Base-by-base conservation (phyloP, 345 rosid species). In the Corchorus capsularis region DNA sequence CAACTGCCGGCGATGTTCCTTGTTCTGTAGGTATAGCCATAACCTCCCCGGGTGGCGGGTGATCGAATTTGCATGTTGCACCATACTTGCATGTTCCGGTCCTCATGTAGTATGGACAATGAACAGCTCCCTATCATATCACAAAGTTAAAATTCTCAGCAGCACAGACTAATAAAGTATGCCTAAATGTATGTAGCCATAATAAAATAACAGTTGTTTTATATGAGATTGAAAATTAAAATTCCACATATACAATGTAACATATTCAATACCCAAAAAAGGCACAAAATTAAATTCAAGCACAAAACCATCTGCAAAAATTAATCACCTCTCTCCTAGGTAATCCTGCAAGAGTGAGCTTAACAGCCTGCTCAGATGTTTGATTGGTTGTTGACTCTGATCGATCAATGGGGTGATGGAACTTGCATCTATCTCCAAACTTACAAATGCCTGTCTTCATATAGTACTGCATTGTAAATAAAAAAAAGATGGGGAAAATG, bases 361-460 rank as follows among this genome's bases (percentile, higher is more conserved):
- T 89, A 41, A 91, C 83, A 75, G 72, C 69, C 60, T 82, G 85
- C 64, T 87, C 88, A 69, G 81, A 61, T 78, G 78, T 63, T 88
- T 82, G 92, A 71, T 74, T 83, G 73, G 76, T 66, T 41, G 85
- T 73, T 82, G 82, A 74, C 22, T 63, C 89, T 81, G 87, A 79
- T 57, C 94, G 86, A 72, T 94, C 93, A 20, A 86, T 61, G 60
- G 98, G 98, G 81, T 94, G 98, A 89, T 94, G 89, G 80, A 79
- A 94, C 78, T 71, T 94, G 89, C 98, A 94, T 79, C 88, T 84
- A 81, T 93, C 97, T 50, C 90, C 92, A 81, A 85, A 94, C 80
- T 90, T 93, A 72, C 98, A 93, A 62, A 78, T 91, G 54, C 98
- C 98, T 10, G 97, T 94, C 92, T 93, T 94, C 98, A 94, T 91